Conservation (phyloP, 2,329 filamentous ascomycete species). For the Arthrobotrys iridis region DNA sequence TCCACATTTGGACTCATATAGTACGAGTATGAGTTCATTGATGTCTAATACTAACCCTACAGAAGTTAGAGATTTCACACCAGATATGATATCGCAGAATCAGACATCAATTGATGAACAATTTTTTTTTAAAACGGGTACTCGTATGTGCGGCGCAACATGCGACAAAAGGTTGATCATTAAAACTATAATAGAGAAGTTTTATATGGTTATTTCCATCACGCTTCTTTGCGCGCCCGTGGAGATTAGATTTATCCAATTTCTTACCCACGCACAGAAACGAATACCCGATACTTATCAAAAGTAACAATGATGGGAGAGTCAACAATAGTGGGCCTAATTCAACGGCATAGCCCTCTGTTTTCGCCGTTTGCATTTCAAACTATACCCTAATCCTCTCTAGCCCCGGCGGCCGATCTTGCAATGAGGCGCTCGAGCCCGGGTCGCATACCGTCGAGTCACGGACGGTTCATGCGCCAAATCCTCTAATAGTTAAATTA, state of each 20-base stretch:
- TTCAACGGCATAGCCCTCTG: constrained; percentile 10
- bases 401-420: constrained; percentile 16
- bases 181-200: background rate
- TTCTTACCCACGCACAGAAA: background rate
- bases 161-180: background rate
- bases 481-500: constrained; percentile 7
- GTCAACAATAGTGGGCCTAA: background rate
- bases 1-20: constrained; percentile 4
- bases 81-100: too few relatives aligned
- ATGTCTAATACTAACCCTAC: too few relatives aligned
- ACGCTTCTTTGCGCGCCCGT: constrained; percentile 13
- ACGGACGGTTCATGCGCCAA: constrained; percentile 12
- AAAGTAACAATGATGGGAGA: background rate
- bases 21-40: too few relatives aligned
- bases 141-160: too few relatives aligned
- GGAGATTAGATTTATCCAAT: constrained; percentile 17
- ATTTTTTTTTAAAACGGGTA: too few relatives aligned
- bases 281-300: too few relatives aligned
- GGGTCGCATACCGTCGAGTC: constrained; percentile 13
- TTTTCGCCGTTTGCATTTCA: constrained; percentile 14
- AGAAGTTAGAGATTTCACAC: too few relatives aligned
- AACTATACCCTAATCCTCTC: constrained; percentile 15
- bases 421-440: constrained; percentile 18
- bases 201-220: constrained; percentile 1
- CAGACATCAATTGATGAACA: too few relatives aligned